These are phyloP conservation scores for Syzygium malaccense DNA, from an alignment of 441 rosid species.

Conservation along the genomic window DNA sequence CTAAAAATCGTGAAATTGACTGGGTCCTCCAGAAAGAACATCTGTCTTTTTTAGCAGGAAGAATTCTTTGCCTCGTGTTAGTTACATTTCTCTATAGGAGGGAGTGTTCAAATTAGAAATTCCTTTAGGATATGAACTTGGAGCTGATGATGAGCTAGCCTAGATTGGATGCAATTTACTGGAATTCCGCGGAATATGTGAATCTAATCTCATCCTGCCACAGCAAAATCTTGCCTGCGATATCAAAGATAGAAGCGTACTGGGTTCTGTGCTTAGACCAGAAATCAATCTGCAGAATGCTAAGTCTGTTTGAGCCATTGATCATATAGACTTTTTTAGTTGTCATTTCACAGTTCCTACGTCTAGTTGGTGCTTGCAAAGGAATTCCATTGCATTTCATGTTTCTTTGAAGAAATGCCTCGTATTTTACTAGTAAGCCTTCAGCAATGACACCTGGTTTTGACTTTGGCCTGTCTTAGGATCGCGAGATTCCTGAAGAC, in stretches of 20 bases:
- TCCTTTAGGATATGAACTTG: background rate
- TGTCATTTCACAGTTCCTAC: background rate
- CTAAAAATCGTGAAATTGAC: background rate
- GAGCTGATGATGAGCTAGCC: background rate
- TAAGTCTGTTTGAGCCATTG: background rate
- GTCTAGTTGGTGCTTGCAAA: background rate
- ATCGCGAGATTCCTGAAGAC: constrained; percentile 68
- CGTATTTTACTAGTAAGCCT: background rate
- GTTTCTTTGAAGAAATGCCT: background rate
- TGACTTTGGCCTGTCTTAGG: constrained; percentile 30
- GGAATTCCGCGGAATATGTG: background rate
- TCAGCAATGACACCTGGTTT: background rate
- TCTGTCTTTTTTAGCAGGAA: background rate
- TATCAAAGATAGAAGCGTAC: background rate
- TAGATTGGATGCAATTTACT: background rate
- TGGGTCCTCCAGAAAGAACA: background rate
- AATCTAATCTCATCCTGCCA: background rate
- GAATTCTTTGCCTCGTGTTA: background rate
- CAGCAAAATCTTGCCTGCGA: background rate
- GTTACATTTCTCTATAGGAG: background rate
- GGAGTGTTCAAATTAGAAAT: background rate
- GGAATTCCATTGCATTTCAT: background rate
- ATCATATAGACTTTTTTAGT: background rate
- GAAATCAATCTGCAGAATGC: background rate
- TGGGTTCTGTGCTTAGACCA: background rate